A percentile compares a stretch with the other conserved stretches of the same genome.
Evolutionary conservation across 2,329 filamentous ascomycete genomes (phyloP).

Genomic region (Phialophora expanda): DNA sequence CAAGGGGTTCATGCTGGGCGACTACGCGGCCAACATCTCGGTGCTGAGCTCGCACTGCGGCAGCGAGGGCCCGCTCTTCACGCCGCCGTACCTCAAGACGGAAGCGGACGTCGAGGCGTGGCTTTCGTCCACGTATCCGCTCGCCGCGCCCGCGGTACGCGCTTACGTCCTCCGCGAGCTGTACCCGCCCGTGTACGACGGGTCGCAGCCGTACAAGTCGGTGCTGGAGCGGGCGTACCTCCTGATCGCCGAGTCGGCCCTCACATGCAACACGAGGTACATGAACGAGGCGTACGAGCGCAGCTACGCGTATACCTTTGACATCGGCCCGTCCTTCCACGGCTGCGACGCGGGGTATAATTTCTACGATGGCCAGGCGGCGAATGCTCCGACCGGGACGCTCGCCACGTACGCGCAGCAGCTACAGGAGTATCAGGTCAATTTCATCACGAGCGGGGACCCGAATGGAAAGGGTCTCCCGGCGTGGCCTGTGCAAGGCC

Average conservation of each 20-base stretch:
- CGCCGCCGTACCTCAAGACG: slow-evolving; percentile 43
- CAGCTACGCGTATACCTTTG: slow-evolving; percentile 61
- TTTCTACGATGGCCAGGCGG: slow-evolving; percentile 53
- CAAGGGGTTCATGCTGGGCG: slow-evolving; percentile 48
- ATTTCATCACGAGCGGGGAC: slow-evolving; percentile 44
- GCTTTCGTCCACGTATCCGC: slow-evolving; percentile 39
- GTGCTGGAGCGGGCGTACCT: slow-evolving; percentile 52
- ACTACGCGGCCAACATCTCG: slow-evolving; percentile 53
- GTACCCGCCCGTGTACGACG: slow-evolving; percentile 59
- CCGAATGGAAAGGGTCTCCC: slow-evolving; percentile 47
- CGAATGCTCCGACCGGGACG: slow-evolving; percentile 44
- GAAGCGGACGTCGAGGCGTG: slow-evolving; percentile 37
- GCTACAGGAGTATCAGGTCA: slow-evolving; percentile 49
- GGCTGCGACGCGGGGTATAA: slow-evolving; percentile 59
- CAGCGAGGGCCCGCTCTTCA: slow-evolving; percentile 51
- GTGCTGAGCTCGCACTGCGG: slow-evolving; percentile 55
- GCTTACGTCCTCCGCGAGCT: slow-evolving; percentile 54
- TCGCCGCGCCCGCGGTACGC: slow-evolving; percentile 40
- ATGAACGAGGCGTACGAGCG: slow-evolving; percentile 57
- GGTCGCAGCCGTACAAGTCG: slow-evolving; percentile 54
- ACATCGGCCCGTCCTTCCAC: slow-evolving; percentile 60
- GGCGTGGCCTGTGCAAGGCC: slow-evolving; percentile 56
- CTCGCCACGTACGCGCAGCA: slow-evolving; percentile 44
- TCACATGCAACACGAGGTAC: slow-evolving; percentile 61
- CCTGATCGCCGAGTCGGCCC: slow-evolving; percentile 51